Conservation (phyloP, 2,329 filamentous ascomycete genomes). For the Tothia fuscella region DNA sequence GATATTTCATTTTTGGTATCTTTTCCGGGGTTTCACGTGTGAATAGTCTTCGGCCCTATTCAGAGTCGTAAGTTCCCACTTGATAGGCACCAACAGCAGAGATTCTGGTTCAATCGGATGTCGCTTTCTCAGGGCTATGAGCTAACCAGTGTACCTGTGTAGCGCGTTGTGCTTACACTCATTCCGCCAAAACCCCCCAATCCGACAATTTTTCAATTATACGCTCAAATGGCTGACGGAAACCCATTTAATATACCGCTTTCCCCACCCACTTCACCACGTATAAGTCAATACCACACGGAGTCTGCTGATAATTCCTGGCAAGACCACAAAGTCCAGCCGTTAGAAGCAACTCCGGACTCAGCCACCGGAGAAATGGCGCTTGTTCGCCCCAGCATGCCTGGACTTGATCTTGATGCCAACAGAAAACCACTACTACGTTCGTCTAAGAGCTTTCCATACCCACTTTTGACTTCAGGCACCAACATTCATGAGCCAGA, state of each 20-base stretch:
- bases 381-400: constrained; percentile 24
- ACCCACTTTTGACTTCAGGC: constrained; percentile 25
- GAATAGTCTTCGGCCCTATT: too few species aligned
- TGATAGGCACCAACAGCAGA: too few species aligned
- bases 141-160: too few species aligned
- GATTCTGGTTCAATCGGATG: too few species aligned
- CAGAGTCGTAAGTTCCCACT: too few species aligned
- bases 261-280: constrained; percentile 39
- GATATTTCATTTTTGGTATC: too few species aligned
- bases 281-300: constrained; percentile 36
- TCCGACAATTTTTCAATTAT: not conserved
- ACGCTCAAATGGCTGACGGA: constrained; percentile 29
- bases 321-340: constrained; percentile 24
- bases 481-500: constrained; percentile 11
- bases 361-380: constrained; percentile 27
- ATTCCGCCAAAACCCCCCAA: not conserved
- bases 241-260: constrained; percentile 31
- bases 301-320: constrained; percentile 32
- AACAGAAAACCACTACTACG: constrained; percentile 26
- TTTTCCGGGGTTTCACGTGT: too few species aligned
- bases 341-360: constrained; percentile 22
- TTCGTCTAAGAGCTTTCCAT: constrained; percentile 33
- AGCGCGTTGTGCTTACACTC: constrained; percentile 2
- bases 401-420: constrained; percentile 21
- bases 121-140: too few species aligned